phyloP scores from a whole-genome alignment of 2,329 filamentous ascomycete species.

The Coniochaeta ligniaria region DNA sequence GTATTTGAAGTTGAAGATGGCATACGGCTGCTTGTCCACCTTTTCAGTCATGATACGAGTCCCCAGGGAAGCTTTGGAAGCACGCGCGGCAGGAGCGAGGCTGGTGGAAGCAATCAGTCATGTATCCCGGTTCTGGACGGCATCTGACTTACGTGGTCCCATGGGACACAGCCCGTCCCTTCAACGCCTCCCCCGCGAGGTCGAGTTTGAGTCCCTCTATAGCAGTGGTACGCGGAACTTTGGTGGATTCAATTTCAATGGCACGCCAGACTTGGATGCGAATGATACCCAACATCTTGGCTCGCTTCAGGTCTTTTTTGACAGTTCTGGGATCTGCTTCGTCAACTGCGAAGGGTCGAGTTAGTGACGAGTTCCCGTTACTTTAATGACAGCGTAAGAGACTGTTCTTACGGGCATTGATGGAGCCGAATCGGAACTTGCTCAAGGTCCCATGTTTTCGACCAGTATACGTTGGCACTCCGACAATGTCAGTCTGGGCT shows the following conservation, averaged over 20 bases:
- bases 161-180: not conserved
- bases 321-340: not conserved
- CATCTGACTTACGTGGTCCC: not conserved
- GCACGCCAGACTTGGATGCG: not conserved
- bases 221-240: not conserved
- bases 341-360: not conserved
- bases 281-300: not conserved
- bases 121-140: not conserved
- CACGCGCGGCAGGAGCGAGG: not conserved
- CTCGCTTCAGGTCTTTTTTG: not conserved
- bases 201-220: not conserved
- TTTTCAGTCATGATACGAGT: not conserved
- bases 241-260: not conserved
- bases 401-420: not conserved
- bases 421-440: not conserved
- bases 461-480: not conserved
- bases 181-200: not conserved
- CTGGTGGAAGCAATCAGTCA: not conserved
- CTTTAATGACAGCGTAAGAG: not conserved
- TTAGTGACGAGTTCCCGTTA: not conserved
- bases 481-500: not conserved
- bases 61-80: not conserved
- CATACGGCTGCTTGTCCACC: not conserved
- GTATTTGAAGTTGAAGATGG: constrained; percentile 2
- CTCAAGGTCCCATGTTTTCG: not conserved